Evolutionary conservation across 371 early-diverging fungal genomes (phyloP), one percentile per base, ranked within the genome.

Genomic region (Mortierella sp.): DNA sequence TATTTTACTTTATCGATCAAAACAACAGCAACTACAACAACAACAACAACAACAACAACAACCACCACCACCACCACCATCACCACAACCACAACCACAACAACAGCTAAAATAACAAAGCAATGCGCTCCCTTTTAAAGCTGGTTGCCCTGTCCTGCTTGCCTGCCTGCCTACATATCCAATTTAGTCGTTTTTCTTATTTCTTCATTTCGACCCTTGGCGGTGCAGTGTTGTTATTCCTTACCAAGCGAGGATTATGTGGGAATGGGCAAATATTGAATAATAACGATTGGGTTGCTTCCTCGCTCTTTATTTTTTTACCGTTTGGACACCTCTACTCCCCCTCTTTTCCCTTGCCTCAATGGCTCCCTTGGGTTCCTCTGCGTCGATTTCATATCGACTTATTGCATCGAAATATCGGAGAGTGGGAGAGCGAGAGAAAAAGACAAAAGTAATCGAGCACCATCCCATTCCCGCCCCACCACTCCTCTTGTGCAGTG

Each of bases 341-440:
- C 26, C n/a, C 28, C 57, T 26, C 57, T 26, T 57, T n/a, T 31
- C 31, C 28, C 31, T 16, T 26, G 11, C 10, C 57, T 57, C 26
- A 10, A 9, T 26, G 54, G 57, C 28, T 31, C 34, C n/a, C 31
- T 37, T 6, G 16, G 21, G 8, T 64, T 21, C 40, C 64, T 21
- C 37, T 64, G 64, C 40, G 37, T 64, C 34, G 61, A 61, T 61
- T 61, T 61, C 37, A 61, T 59, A 59, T 61, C 64, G 37, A 64
- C 19, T 21, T 31, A 59, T 59, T 59, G 28, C 59, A 59, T 59
- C 31, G 34, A 16, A 46, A 59, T 59, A 59, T 59, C 31, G 59
- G 31, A 59, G 59, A 31, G 59, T 40, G 43, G 43, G 43, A 40
- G 43, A 40, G 43, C 6, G 43, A 6, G 43, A 40, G n/a, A n/a